phyloP scores from a whole-genome alignment of 2,329 filamentous ascomycete genomes.

The Clonostachys rosea region DNA sequence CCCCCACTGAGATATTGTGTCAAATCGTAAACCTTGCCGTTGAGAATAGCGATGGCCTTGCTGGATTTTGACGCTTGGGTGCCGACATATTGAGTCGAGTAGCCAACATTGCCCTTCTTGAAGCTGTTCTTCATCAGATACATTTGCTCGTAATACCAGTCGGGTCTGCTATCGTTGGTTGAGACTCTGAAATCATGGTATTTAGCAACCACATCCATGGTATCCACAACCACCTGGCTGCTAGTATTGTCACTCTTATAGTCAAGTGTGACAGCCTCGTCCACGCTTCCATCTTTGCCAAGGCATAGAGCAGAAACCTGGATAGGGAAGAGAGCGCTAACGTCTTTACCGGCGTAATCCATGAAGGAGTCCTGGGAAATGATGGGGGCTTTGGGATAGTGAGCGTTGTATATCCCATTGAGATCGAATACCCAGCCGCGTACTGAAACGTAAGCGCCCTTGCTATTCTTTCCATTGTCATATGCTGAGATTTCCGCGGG shows the following conservation, averaged over 20 bases:
- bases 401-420: constrained; percentile 63
- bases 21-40: constrained; percentile 81
- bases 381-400: constrained; percentile 56
- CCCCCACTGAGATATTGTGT: constrained; percentile 78
- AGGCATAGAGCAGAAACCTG: constrained; percentile 91
- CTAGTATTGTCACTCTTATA: constrained; percentile 77
- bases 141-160: constrained; percentile 94
- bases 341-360: constrained; percentile 82
- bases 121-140: constrained; percentile 70
- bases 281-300: constrained; percentile 61
- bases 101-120: constrained; percentile 85
- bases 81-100: constrained; percentile 70
- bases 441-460: constrained; percentile 68
- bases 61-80: constrained; percentile 59
- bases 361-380: constrained; percentile 57
- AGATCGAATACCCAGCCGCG: constrained; percentile 89
- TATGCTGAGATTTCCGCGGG: constrained; percentile 67
- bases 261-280: constrained; percentile 75
- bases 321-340: constrained; percentile 85
- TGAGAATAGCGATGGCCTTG: constrained; percentile 71
- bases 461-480: constrained; percentile 63
- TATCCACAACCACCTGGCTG: constrained; percentile 58
- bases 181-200: constrained; percentile 94
- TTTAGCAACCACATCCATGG: constrained; percentile 64
- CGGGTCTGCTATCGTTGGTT: constrained; percentile 74